Evolutionary conservation across 257 asterid species (phyloP).

Genomic region (Solanum bukasovii): DNA sequence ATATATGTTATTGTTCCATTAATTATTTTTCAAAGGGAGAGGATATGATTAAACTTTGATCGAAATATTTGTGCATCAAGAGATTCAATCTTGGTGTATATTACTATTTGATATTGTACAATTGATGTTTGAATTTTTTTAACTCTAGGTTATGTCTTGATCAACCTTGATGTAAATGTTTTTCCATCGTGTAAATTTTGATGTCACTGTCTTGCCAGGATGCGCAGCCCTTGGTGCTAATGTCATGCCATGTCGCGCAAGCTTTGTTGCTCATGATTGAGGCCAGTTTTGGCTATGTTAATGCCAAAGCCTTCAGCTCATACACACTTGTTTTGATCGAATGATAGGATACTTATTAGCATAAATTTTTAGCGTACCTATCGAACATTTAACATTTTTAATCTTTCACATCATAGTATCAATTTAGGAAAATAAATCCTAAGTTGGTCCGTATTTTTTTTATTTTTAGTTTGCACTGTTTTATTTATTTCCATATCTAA

Average conservation of each 20-base stretch:
- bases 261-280: neutral
- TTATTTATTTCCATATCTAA: too few species aligned
- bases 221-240: neutral
- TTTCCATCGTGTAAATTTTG: neutral
- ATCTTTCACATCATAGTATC: neutral
- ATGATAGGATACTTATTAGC: too few species aligned
- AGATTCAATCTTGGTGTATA: neutral
- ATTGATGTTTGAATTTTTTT: too few species aligned
- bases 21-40: neutral
- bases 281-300: neutral
- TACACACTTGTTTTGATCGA: neutral
- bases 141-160: neutral
- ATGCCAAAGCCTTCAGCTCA: neutral
- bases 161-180: neutral
- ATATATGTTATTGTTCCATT: neutral
- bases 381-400: neutral
- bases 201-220: neutral
- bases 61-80: neutral
- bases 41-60: neutral
- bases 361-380: neutral
- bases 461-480: neutral
- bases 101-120: too few species aligned
- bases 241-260: neutral
- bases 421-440: neutral
- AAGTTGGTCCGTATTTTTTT: neutral